A percentile compares a stretch with the other conserved stretches of the same genome.
Evolutionary conservation across 257 asterid genomes (phyloP).

Genomic region (Solanum bulbocastanum): DNA sequence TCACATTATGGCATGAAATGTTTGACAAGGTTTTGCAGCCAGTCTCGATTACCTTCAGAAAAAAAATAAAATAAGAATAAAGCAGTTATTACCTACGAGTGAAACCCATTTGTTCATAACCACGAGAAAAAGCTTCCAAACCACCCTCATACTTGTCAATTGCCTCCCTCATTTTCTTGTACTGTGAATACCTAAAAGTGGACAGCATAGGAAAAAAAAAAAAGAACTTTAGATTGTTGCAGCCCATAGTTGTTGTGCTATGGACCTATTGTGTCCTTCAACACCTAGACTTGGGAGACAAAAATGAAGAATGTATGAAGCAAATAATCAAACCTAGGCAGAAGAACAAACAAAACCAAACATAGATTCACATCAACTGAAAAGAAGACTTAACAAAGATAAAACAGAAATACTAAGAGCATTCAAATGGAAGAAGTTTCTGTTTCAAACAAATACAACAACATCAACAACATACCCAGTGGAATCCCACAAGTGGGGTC

Average conservation of each 20-base stretch:
- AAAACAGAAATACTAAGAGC: not conserved
- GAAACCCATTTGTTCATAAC: conserved; percentile 90
- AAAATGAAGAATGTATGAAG: not conserved
- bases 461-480: no score
- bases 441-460: not conserved
- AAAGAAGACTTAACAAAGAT: not conserved
- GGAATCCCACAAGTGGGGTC: no score
- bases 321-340: not conserved
- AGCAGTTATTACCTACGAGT: conserved; percentile 56
- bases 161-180: conserved; percentile 62
- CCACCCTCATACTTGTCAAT: conserved; percentile 94
- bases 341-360: not conserved
- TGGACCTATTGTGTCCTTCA: not conserved
- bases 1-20: not conserved
- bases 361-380: not conserved
- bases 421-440: not conserved
- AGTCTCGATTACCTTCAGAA: not conserved
- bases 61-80: not conserved
- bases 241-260: not conserved
- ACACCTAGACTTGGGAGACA: not conserved
- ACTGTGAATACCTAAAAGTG: conserved; percentile 61
- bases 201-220: not conserved
- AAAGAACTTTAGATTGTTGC: not conserved
- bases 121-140: conserved; percentile 85
- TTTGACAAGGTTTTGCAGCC: not conserved